Evolutionary conservation across 441 rosid genomes (phyloP), one percentile per base, ranked within the genome.

Genomic region (Pelargonium citronellum): DNA sequence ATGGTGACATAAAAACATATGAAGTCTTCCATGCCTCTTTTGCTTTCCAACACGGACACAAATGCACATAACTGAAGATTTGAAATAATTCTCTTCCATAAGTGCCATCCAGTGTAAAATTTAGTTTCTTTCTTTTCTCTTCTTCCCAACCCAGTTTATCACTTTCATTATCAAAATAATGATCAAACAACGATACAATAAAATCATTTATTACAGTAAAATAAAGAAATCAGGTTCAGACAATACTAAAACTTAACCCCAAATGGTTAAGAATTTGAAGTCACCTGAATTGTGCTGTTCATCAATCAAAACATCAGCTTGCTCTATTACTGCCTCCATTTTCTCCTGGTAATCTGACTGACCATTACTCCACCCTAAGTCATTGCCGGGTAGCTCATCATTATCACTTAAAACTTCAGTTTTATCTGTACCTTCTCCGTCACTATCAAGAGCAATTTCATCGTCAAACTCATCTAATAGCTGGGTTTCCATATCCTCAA

Each of bases 381-480:
- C 83, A 47, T 68, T 78, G 63, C 74, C 87, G 20, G 60, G 72
- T 66, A 71, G 47, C 27, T 71, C 86, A 71, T 74, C 82, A 67
- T n/a, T 73, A 67, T 73, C 66, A 75, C 51, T 71, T 72, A 83
- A 67, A 68, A 73, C 79, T 79, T 83, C 86, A 66, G 90, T 87
- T 70, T 66, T 66, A 51, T 76, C 80, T 0, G 77, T 77, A 64
- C 74, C 84, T 75, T 84, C 89, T 64, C 76, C 79, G 17, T 75
- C 84, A 72, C 76, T 67, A 83, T 80, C 83, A 20, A 30, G 24
- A 9, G 71, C 80, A 43, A 72, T 70, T 24, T 70, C 71, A 8
- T 76, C 72, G 34, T 72, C 78, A 57, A 67, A 81, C 67, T 66
- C 83, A 73, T 83, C 87, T n/a, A 85, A 22, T 58, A 81, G 43